Conservation (phyloP, 2,329 filamentous ascomycete genomes). For the Aspergillus tanneri region DNA sequence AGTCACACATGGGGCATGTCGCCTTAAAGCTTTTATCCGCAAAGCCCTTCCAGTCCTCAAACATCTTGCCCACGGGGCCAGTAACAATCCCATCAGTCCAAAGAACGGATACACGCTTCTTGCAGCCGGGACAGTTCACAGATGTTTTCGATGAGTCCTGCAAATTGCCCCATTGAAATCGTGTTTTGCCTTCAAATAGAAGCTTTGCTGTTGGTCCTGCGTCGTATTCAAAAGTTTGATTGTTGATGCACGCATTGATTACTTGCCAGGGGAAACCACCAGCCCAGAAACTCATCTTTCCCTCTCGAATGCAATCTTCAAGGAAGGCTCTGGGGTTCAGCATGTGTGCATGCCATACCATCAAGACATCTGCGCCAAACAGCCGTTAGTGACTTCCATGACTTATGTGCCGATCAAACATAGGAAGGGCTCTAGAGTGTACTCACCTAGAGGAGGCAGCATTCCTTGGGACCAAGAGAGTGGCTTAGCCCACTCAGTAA, state of each 20-base stretch:
- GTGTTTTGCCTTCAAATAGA: slow-evolving; percentile 52
- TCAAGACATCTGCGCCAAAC: slow-evolving; percentile 61
- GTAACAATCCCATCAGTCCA: slow-evolving; percentile 56
- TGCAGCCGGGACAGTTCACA: slow-evolving; percentile 59
- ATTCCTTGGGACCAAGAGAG: slow-evolving; percentile 43
- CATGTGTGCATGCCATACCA: slow-evolving; percentile 79
- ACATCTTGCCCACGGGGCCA: slow-evolving; percentile 23
- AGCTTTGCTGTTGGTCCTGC: slow-evolving; percentile 46
- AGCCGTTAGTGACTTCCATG: slow-evolving; percentile 1
- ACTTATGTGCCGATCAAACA: not conserved
- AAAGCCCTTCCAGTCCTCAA: slow-evolving; percentile 30
- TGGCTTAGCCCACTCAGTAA: slow-evolving; percentile 21
- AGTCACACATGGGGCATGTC: slow-evolving; percentile 54
- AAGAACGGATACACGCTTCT: slow-evolving; percentile 43
- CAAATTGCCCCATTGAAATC: slow-evolving; percentile 59
- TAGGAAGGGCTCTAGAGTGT: slow-evolving; percentile 1
- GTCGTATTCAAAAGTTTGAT: slow-evolving; percentile 57
- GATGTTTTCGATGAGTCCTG: slow-evolving; percentile 51
- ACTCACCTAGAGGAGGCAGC: slow-evolving; percentile 61
- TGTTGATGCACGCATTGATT: slow-evolving; percentile 59
- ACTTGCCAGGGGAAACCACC: slow-evolving; percentile 66
- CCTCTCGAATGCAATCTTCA: slow-evolving; percentile 67
- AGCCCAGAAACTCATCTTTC: slow-evolving; percentile 58
- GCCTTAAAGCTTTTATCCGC: slow-evolving; percentile 49
- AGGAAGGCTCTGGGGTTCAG: slow-evolving; percentile 73